Percentiles rank a stretch among this genome's conserved stretches.
phyloP scores from a whole-genome alignment of 495 filamentous ascomycete genomes.

The Glarea lozoyensis region DNA sequence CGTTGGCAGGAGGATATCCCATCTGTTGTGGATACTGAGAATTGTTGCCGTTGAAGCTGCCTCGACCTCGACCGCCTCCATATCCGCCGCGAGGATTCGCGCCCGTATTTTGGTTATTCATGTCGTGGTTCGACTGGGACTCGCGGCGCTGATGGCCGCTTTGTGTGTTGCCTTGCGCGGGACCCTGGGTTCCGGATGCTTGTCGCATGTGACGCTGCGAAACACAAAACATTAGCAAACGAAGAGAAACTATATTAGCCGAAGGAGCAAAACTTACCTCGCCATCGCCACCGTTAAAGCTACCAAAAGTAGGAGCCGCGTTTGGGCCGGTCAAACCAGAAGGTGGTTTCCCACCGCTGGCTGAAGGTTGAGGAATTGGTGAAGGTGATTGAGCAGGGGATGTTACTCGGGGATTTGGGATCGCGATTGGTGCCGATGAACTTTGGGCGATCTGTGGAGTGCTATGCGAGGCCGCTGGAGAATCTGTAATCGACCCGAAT shows the following conservation, averaged over 20 bases:
- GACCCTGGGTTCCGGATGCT: constrained; percentile 49
- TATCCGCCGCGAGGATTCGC: constrained; percentile 41
- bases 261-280: constrained; percentile 48
- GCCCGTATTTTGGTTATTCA: constrained; percentile 49
- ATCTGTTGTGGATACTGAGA: constrained; percentile 52
- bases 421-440: constrained; percentile 52
- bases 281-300: constrained; percentile 63
- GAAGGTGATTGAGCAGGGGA: constrained; percentile 74
- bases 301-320: constrained; percentile 69
- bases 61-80: constrained; percentile 61
- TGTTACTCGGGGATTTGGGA: constrained; percentile 54
- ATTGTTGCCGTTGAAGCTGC: constrained; percentile 46
- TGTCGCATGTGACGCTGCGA: constrained; percentile 46
- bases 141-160: constrained; percentile 69
- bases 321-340: constrained; percentile 57
- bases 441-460: constrained; percentile 40
- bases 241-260: neutral
- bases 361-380: constrained; percentile 78
- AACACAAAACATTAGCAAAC: constrained; percentile 23
- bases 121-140: constrained; percentile 76
- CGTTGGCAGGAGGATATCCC: constrained; percentile 46
- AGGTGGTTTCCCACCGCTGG: constrained; percentile 77
- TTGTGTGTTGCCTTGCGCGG: constrained; percentile 44
- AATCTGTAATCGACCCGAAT: constrained; percentile 69
- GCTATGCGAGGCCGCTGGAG: constrained; percentile 58